phyloP scores from a whole-genome alignment of 2,329 filamentous ascomycete genomes.

The Harringtonia aguacate region DNA sequence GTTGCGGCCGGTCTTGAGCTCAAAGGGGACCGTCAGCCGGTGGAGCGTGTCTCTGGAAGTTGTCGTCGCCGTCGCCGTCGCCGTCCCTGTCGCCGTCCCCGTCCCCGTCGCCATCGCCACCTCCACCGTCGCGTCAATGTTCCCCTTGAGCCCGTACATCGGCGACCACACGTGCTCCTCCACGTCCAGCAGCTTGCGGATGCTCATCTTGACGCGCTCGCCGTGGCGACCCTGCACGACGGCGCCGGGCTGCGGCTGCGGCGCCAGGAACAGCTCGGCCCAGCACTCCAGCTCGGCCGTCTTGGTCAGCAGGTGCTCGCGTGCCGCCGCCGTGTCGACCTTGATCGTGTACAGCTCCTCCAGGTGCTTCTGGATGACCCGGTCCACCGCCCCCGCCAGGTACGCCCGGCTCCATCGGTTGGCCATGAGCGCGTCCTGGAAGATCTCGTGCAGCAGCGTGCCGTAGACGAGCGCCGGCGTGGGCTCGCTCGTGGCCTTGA shows the following conservation, averaged over 20 bases:
- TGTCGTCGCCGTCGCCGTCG: neutral
- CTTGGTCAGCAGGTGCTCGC: constrained; percentile 72
- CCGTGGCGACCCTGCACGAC: constrained; percentile 71
- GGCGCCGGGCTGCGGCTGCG: constrained; percentile 59
- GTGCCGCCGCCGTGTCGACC: constrained; percentile 59
- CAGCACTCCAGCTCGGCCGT: constrained; percentile 72
- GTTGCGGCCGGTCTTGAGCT: constrained; percentile 88
- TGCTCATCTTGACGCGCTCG: constrained; percentile 66
- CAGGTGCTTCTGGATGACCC: constrained; percentile 63
- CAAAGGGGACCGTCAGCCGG: constrained; percentile 79
- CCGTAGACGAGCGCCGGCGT: constrained; percentile 81
- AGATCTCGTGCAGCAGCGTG: constrained; percentile 87
- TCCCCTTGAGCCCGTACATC: constrained; percentile 93
- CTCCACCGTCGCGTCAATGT: constrained; percentile 94
- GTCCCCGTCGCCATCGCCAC: constrained; percentile 61
- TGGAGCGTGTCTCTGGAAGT: constrained; percentile 29
- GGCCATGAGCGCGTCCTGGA: constrained; percentile 76
- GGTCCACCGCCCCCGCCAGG: constrained; percentile 55
- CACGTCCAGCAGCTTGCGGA: constrained; percentile 89
- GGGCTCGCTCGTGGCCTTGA: constrained; percentile 79
- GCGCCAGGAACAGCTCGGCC: constrained; percentile 71
- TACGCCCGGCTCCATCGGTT: constrained; percentile 71
- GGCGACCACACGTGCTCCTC: constrained; percentile 98
- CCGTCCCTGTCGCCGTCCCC: too few relatives aligned
- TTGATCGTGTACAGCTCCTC: constrained; percentile 87